phyloP scores from a whole-genome alignment of 1,139 yeast species.

The Komagataea norvegica region DNA sequence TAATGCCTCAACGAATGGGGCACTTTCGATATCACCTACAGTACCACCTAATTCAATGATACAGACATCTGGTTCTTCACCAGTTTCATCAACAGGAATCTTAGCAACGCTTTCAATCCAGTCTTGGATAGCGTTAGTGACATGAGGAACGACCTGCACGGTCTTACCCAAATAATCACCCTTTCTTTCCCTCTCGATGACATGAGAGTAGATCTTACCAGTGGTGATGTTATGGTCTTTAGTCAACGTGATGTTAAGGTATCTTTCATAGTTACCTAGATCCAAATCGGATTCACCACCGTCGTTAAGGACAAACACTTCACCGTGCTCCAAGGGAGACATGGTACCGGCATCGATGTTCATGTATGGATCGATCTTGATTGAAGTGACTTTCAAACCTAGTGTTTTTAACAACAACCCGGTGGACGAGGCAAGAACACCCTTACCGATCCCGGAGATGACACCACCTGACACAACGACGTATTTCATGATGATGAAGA shows the following conservation, averaged over 20 bases:
- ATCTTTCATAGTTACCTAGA: conserved; percentile 96
- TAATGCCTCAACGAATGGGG: conserved; percentile 97
- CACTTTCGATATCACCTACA: conserved; percentile 98
- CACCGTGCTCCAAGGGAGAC: conserved; percentile 99
- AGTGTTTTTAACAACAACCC: conserved; percentile 91
- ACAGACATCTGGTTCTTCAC: conserved; percentile 87
- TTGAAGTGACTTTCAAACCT: conserved; percentile 92
- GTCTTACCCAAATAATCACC: conserved; percentile 98
- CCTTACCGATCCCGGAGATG: conserved; percentile 98
- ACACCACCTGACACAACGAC: conserved; percentile 99
- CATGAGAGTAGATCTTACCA: conserved; percentile 93
- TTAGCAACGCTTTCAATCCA: conserved; percentile 95
- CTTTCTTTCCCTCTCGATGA: conserved; percentile 89
- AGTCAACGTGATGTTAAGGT: conserved; percentile 87
- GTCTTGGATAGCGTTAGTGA: conserved; percentile 95
- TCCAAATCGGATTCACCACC: conserved; percentile 99
- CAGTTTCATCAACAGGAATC: conserved; percentile 90
- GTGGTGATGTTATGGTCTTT: conserved; percentile 95
- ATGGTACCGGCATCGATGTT: conserved; percentile 99
- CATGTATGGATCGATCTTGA: conserved; percentile 98
- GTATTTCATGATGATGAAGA: conserved; percentile 67
- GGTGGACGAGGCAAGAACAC: conserved; percentile 91
- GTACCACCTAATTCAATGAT: conserved; percentile 98
- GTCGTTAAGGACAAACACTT: conserved; percentile 93
- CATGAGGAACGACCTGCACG: conserved; percentile 98